These are phyloP conservation scores for Rhizopus sp. DNA, from an alignment of 371 early-diverging fungal genomes.

Conservation along the genomic window DNA sequence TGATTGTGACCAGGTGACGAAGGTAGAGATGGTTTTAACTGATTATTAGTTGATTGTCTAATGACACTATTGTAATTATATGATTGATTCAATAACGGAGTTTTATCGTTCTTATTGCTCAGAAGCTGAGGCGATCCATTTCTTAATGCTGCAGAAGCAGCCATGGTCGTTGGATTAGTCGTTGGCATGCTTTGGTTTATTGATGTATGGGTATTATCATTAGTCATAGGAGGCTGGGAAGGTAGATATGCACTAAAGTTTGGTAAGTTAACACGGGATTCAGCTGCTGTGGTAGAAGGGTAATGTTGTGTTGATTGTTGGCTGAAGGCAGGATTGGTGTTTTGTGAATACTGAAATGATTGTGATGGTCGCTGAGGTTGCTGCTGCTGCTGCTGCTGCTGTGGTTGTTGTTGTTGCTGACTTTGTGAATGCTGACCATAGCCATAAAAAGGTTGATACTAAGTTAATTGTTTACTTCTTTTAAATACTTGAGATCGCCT, in stretches of 20 bases:
- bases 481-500: neutral
- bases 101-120: slow-evolving; percentile 1
- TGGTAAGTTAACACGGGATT: slow-evolving; percentile 4
- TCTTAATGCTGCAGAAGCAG: neutral
- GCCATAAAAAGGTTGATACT: slow-evolving; percentile 28
- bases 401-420: slow-evolving; percentile 9
- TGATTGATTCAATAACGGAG: neutral
- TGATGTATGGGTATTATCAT: slow-evolving; percentile 5
- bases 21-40: neutral
- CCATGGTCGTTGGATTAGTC: neutral
- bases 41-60: slow-evolving; percentile 4
- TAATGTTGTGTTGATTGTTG: slow-evolving; percentile 5
- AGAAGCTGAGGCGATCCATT: slow-evolving; percentile 1
- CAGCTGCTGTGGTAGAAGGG: neutral
- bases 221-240: slow-evolving; percentile 5
- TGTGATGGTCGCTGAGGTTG: slow-evolving; percentile 6
- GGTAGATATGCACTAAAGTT: slow-evolving; percentile 14
- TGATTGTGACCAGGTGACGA: neutral
- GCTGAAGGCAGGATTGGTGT: neutral
- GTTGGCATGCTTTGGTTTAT: slow-evolving; percentile 1
- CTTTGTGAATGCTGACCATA: slow-evolving; percentile 16
- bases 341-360: neutral
- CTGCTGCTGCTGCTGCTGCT: slow-evolving; percentile 12
- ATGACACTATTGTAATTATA: slow-evolving; percentile 1
- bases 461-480: neutral